phyloP scores from a whole-genome alignment of 2,329 filamentous ascomycete species.

The Tothia fuscella region DNA sequence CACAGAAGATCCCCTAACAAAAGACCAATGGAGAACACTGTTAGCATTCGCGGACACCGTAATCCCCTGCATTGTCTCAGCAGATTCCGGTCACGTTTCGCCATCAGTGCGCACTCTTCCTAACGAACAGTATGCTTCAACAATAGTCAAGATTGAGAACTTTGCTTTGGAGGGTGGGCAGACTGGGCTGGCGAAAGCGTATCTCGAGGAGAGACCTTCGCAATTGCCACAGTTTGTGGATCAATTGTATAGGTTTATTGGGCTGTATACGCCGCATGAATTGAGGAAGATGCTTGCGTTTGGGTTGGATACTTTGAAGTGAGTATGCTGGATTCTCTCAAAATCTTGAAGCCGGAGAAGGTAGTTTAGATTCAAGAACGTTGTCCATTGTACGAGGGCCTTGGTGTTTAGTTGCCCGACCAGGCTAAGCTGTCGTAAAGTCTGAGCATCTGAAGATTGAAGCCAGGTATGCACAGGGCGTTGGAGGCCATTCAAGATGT shows the following conservation, averaged over 20 bases:
- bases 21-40: constrained; percentile 47
- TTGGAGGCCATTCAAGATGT: no score
- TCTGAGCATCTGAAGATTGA: no score
- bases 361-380: no score
- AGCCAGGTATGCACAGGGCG: no score
- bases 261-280: constrained; percentile 35
- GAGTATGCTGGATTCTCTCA: constrained; percentile 16
- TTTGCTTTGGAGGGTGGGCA: constrained; percentile 14
- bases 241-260: constrained; percentile 37
- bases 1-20: constrained; percentile 35
- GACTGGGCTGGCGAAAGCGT: constrained; percentile 36
- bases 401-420: no score
- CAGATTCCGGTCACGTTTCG: not conserved
- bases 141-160: constrained; percentile 25
- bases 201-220: constrained; percentile 41
- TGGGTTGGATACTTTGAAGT: constrained; percentile 43
- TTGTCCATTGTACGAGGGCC: no score
- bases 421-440: no score
- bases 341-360: no score
- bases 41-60: constrained; percentile 45
- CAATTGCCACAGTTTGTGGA: constrained; percentile 42
- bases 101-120: constrained; percentile 1
- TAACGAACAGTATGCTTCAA: constrained; percentile 28
- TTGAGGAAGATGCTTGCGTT: constrained; percentile 37
- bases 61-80: constrained; percentile 42